phyloP scores from a whole-genome alignment of 768 basidiomycete genomes.

The Suillus spraguei region DNA sequence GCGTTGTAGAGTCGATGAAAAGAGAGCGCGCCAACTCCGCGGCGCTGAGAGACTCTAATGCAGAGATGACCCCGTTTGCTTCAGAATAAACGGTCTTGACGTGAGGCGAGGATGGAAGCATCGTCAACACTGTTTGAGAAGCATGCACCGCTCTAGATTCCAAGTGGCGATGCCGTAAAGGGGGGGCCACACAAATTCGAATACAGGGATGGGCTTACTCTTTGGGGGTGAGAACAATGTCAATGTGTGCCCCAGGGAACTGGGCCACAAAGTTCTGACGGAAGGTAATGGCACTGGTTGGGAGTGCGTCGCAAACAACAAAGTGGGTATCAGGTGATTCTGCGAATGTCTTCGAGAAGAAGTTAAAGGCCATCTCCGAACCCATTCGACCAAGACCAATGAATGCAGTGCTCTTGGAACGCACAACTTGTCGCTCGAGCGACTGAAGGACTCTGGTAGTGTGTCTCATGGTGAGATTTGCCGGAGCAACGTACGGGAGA shows the following conservation, averaged over 20 bases:
- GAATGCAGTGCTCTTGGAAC: constrained; percentile 65
- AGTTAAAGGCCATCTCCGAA: constrained; percentile 82
- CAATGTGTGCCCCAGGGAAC: constrained; percentile 62
- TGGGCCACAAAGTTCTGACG: constrained; percentile 52
- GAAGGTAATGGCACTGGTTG: constrained; percentile 60
- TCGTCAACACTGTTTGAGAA: constrained; percentile 76
- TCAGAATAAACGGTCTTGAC: constrained; percentile 75
- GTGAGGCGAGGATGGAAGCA: constrained; percentile 92
- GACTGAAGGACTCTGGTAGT: constrained; percentile 46
- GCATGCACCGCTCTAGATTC: constrained; percentile 57
- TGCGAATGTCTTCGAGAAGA: constrained; percentile 75
- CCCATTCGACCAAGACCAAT: constrained; percentile 92
- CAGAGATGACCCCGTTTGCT: constrained; percentile 63
- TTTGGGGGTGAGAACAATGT: constrained; percentile 63
- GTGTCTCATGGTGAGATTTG: constrained; percentile 46
- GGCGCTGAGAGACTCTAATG: constrained; percentile 51
- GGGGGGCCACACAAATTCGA: constrained; percentile 4
- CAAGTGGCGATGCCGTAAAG: constrained; percentile 17
- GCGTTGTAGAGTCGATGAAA: constrained; percentile 89
- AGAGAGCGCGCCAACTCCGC: constrained; percentile 49
- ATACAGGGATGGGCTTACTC: constrained; percentile 54
- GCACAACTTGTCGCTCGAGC: constrained; percentile 36
- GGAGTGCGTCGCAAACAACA: constrained; percentile 77
- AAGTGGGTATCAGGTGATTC: constrained; percentile 57
- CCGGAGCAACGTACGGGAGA: background rate